Base-by-base conservation (phyloP, 2,329 filamentous ascomycete genomes). In the Diaporthe sp. region DNA sequence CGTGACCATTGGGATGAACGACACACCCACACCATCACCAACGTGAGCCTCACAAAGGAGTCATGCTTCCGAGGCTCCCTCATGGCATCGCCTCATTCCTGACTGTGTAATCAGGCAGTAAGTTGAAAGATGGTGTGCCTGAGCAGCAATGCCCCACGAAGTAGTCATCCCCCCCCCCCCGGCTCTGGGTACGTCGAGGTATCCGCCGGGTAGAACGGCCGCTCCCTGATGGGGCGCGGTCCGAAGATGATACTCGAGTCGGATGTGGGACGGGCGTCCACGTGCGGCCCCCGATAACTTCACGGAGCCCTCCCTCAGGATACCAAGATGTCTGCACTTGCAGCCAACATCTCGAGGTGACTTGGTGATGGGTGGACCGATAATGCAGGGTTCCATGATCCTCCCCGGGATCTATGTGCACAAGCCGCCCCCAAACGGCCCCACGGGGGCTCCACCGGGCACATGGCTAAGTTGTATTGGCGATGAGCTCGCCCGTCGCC, bases 21-120 rank as follows among this genome's bases (percentile, higher is more conserved):
- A 64, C 47, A 60, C 57, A 61, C 57, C 35, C 70, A 72, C 54
- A 52, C 70, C 45, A 55, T 40, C 33, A 19, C 28, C 57, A 64
- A 60, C 70, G 28, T 47, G 33, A 64, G 70, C 57, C 57, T 72
- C 70, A 72, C 45, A 64, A 40, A 64, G 70, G 70, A 72, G 70
- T 72, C 70, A 72, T 40, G 64, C 45, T 33, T 45, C 57, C 45
- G 70, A 19, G 57, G 57, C 45, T 40, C 22, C 70, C 42, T 72
- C 47, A 33, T 54, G 22, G 58, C 70, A 72, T 72, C 70, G 70
- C 70, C 70, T 72, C 70, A 72, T 72, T 72, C 70, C 70, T 72
- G 70, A 72, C 70, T 55, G 70, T 72, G 57, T 55, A 72, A 60
- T 47, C 50, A 54, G 70, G 57, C 57, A 72, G 70, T 38, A n/a